Base-by-base conservation (phyloP, 306 rosid species). In the Dalbergia cultrata region DNA sequence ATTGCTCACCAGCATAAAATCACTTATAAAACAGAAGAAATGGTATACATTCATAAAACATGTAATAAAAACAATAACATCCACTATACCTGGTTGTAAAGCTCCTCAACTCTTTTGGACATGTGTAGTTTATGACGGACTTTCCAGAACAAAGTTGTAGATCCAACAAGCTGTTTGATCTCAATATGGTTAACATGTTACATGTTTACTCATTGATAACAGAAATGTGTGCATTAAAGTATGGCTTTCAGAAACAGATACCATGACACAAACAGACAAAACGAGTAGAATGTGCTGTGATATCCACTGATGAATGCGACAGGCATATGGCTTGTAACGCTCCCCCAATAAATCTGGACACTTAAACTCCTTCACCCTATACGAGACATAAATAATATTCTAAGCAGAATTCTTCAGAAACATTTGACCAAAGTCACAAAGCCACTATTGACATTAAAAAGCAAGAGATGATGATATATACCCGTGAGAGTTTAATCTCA, bases 331-430 rank as follows among this genome's bases (percentile, higher is more conserved):
- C 86, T 93, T 95, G 89, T 90, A 88, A 50, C 60, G 85, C 81
- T 88, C 91, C 2, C 86, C 97, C 66, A 88, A 76, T 60, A 47
- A 43, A 75, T 95, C 92, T 13, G 97, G 94, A 77, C 97, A 93
- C 84, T 91, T 95, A 71, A 89, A 87, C 85, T 93, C 99, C 83
- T 90, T 90, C 84, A 85, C 71, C 89, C 99, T 95, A 76, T 4
- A 75, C 57, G 77, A 80, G 61, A 58, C 44, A 74, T 49, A 67
- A 67, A 54, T 21, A 60, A 66, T 34, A 45, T 65, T 31, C 8
- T 39, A 50, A 21, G 52, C 44, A 35, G 16, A 59, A 80, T 37
- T 58, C 13, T 49, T 45, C 52, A 22, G 9, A 31, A 54, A 77
- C 49, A 69, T 9, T 50, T 6, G 57, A 37, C 72, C 68, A 74